Base-by-base conservation (phyloP, 2,329 filamentous ascomycete species). In the Aspergillus fumigatus region DNA sequence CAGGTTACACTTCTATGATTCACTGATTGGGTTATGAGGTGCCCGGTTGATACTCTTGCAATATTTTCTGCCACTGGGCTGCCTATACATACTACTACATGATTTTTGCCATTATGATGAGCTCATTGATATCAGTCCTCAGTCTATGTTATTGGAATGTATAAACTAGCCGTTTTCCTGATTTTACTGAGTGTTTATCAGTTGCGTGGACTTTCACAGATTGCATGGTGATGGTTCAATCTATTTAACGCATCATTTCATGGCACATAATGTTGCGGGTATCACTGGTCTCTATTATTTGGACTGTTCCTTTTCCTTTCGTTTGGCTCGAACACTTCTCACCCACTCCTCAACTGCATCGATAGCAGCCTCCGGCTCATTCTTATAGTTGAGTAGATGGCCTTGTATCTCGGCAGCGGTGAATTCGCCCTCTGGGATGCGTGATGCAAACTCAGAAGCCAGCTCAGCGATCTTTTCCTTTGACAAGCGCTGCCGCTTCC, bases 371-470 rank as follows among this genome's bases (percentile, higher is more conserved):
- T 69, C 62, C 0, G 73, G 73, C 14, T 63, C 57, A 10, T 64
- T 61, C 60, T 73, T 75, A 48, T 75, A 59, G 27, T 68, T 68
- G 3, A 77, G 63, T 8, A 77, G 63, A 58, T 73, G 75, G 2
- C 73, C 73, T 60, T 77, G 75, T 21, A 77, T 71, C 62, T 76
- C 73, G 11, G 74, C 74, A 23, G 73, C 70, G 0, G 73, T 73
- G 52, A 76, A 72, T 32, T 74, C 67, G 0, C 64, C 66, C 4
- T 57, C 59, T 1, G 75, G 73, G 17, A 76, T 56, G 6, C 59
- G 48, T 9, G 64, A 62, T 0, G 70, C 66, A 54, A 77, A 77
- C 19, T 70, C 58, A 4, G 51, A 57, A 0, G 72, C 69, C 47
- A 75, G 56, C 1, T 32, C 29, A 1, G 35, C 25, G 25, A 75